Percentiles rank a stretch among this genome's conserved stretches.
These are phyloP conservation scores for Alternaria brassicae DNA, from an alignment of 2,329 filamentous ascomycete genomes.

Conservation along the genomic window DNA sequence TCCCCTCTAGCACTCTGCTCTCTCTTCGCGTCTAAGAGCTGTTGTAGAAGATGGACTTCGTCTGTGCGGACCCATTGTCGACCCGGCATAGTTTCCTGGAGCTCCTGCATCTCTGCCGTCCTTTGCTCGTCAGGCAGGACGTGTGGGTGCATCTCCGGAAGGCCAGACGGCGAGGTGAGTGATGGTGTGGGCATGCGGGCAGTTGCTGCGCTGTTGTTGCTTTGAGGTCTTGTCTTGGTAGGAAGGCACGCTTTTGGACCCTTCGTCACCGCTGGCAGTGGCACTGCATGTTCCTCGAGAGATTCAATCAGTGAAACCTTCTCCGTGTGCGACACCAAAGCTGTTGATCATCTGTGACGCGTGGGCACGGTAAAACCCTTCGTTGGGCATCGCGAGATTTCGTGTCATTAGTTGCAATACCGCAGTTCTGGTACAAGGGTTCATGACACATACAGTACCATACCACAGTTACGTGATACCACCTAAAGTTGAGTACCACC, in stretches of 20 bases:
- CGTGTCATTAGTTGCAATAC: background rate
- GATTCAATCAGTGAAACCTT: background rate
- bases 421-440: background rate
- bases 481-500: background rate
- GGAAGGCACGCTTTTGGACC: background rate
- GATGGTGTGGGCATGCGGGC: background rate
- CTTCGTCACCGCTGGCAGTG: background rate
- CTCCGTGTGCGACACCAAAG: background rate
- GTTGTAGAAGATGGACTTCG: background rate
- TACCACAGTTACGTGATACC: background rate
- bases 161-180: background rate
- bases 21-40: background rate
- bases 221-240: background rate
- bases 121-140: background rate
- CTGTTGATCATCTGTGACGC: background rate
- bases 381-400: background rate
- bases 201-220: background rate
- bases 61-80: background rate
- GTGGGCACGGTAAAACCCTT: background rate
- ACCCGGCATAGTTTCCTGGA: background rate
- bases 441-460: too few relatives aligned
- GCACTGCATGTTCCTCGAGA: background rate
- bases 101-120: background rate
- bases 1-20: background rate
- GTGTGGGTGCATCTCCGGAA: background rate